Percentiles rank a stretch among this genome's conserved stretches.
Evolutionary conservation across 805 yeast species (phyloP).

Genomic region (Groenewaldozyma tartarivorans): DNA sequence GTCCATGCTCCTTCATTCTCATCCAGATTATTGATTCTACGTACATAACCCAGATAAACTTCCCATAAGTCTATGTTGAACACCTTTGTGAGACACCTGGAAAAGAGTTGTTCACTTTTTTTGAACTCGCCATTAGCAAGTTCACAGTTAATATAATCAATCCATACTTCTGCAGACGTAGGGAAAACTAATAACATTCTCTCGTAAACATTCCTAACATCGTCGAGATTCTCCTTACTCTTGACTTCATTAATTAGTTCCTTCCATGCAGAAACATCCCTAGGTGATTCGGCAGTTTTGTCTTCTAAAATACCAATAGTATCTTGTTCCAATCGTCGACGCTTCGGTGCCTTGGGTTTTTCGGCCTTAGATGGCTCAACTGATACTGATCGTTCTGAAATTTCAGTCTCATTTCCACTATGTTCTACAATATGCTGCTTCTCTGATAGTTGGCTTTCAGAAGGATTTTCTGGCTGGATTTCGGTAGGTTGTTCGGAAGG

Average conservation of each 20-base stretch:
- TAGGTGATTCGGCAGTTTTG: slow-evolving; percentile 40
- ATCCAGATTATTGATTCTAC: slow-evolving; percentile 52
- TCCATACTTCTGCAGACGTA: slow-evolving; percentile 65
- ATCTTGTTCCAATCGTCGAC: slow-evolving; percentile 33
- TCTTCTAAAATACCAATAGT: slow-evolving; percentile 52
- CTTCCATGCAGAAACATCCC: slow-evolving; percentile 49
- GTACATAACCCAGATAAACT: slow-evolving; percentile 67
- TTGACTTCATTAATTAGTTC: slow-evolving; percentile 41
- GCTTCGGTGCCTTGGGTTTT: slow-evolving; percentile 8
- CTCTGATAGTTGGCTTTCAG: too few relatives aligned
- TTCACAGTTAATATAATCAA: slow-evolving; percentile 56
- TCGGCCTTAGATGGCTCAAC: background rate
- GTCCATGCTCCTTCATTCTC: slow-evolving; percentile 45
- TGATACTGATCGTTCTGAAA: background rate
- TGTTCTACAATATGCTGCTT: too few relatives aligned
- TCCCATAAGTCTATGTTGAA: slow-evolving; percentile 65
- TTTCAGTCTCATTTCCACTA: background rate
- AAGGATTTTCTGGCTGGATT: too few relatives aligned
- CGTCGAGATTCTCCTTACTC: slow-evolving; percentile 48
- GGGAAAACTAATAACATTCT: slow-evolving; percentile 57
- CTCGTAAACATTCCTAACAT: slow-evolving; percentile 49
- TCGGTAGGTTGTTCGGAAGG: too few relatives aligned
- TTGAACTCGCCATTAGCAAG: slow-evolving; percentile 55
- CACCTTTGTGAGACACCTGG: slow-evolving; percentile 50
- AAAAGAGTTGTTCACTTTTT: slow-evolving; percentile 56